Evolutionary conservation across 129 eudicot species (phyloP), one percentile per base, ranked within the genome.

Genomic region (Erigeron canadensis): DNA sequence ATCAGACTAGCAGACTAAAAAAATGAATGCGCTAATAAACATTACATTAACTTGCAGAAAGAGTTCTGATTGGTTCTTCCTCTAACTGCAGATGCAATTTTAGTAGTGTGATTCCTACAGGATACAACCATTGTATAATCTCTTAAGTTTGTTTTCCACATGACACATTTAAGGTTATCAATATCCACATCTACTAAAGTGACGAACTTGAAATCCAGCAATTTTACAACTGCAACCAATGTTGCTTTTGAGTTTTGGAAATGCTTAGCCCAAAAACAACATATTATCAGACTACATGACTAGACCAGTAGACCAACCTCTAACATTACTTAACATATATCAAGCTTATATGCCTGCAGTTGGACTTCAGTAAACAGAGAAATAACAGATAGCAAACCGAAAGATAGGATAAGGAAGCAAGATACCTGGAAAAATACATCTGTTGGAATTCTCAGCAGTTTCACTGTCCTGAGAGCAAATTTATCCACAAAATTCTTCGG

Each of bases 391-490:
- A n/a, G 43, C 41, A 9, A n/a, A 12, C 46, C 8, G 28, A 11
- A 72, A 7, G 19, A 67, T 10, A 22, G 66, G 21, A n/a, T 8
- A 47, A 77, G 71, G 22, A 72, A 60, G 80, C 70, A 34, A 64
- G 69, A 56, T 67, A 94, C 99, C 99, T 55, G 63, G 77, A 94
- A 94, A 75, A 94, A 94, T 5, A 94, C 0, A 84, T 94, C 96
- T 0, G 97, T 94, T 8, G 97, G 99, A 65, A 94, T 57, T 46
- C 99, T 84, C 54, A 94, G 82, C 46, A 89, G 83, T 78, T 94
- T 94, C 74, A 94, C 99, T 3, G 97, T 89, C 82, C 91, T 77
- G 81, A 21, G 86, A 47, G 99, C 99, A 71, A 94, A 79, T 83
- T 81, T 94, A 79, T 94, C 99, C 6, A 67, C 15, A 63, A 94